A percentile compares a stretch with the other conserved stretches of the same genome.
phyloP scores from a whole-genome alignment of 768 basidiomycete species.

The Tricholoma terreum region DNA sequence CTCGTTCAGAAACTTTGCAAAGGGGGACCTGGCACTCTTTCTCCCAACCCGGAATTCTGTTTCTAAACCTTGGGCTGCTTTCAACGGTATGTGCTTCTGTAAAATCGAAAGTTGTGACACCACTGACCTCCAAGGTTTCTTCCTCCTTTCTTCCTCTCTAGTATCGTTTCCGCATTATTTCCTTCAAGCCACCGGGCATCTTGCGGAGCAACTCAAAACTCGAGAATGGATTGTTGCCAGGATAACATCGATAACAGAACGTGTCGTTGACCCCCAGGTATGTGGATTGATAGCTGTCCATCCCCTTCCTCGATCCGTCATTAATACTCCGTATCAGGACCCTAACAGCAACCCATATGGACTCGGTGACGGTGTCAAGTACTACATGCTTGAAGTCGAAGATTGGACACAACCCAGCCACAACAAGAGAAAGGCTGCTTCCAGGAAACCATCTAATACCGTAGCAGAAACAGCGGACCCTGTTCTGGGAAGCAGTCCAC shows the following conservation, averaged over 20 bases:
- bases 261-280: conserved; percentile 79
- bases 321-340: conserved; percentile 46
- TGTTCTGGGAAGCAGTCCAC: conserved; percentile 29
- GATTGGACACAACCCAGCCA: conserved; percentile 83
- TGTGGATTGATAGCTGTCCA: conserved; percentile 3
- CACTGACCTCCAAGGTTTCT: conserved; percentile 33
- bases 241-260: conserved; percentile 84
- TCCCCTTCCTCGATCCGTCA: neutral
- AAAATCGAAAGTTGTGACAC: neutral
- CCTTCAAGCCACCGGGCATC: conserved; percentile 79
- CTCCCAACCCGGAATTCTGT: conserved; percentile 93
- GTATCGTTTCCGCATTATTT: conserved; percentile 99
- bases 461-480: conserved; percentile 33
- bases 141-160: conserved; percentile 30
- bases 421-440: conserved; percentile 55
- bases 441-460: conserved; percentile 49
- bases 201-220: conserved; percentile 86
- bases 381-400: conserved; percentile 91
- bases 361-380: conserved; percentile 85
- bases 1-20: conserved; percentile 91
- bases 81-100: conserved; percentile 68
- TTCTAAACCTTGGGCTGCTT: conserved; percentile 96
- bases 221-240: conserved; percentile 95
- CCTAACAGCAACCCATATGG: conserved; percentile 86
- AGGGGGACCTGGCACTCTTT: conserved; percentile 94